Evolutionary conservation across 371 early-diverging fungal species (phyloP), one percentile per base, ranked within the genome.

Genomic region (Nematocida sp.): DNA sequence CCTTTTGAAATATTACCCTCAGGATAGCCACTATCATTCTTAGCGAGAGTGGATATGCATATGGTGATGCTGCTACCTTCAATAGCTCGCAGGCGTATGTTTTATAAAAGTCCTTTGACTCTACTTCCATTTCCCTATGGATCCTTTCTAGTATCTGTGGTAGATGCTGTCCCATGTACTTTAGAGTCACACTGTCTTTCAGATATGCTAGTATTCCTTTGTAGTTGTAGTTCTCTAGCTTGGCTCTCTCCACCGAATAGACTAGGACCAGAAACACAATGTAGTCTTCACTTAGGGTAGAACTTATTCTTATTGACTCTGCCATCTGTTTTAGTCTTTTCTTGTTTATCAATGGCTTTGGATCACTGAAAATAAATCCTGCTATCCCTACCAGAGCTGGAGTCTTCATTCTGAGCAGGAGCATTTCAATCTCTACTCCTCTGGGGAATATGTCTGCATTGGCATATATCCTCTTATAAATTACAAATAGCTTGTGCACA

Each of bases 191-290:
- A 37, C 78, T 78, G 48, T 80, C 78, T 43, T 75, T 54, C 35
- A 80, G 60, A 35, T 80, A 80, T 29, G 65, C 66, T 21, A 80
- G 29, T 37, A 80, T 63, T 11, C 80, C 80, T 23, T 75, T 76
- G 52, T 57, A 80, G 51, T 80, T 78, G 53, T 75, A 80, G 55
- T 80, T 80, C 29, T 75, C 48, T 3, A 80, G 32, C 60, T 80
- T 80, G 19, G 57, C 62, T 29, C 37, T 46, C 46, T 80, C 80
- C 41, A 75, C 58, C 19, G 75, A 63, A 62, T 80, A 77, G 25
- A 80, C 23, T 13, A 80, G 52, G 9, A 19, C 55, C 41, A 70
- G 41, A 70, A 70, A 70, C 29, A 70, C 7, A 17, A 70, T 70
- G 57, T 70, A 70, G 58, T 70, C 74, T 32, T 70, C 74, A 31